Evolutionary conservation across 441 rosid genomes (phyloP).

Genomic region (Pelargonium australe): DNA sequence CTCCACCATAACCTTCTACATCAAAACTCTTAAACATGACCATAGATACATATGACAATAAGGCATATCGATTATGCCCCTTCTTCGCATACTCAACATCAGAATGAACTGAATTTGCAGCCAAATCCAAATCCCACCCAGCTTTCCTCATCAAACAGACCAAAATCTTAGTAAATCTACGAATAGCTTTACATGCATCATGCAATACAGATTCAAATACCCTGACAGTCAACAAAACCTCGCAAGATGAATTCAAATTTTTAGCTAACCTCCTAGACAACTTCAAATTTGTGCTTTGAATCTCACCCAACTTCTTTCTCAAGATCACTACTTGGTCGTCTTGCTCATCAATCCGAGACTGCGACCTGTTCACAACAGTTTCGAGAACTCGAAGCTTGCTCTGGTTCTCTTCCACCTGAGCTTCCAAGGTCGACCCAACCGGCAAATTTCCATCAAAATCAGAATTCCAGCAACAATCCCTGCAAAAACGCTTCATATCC

Average conservation of each 20-base stretch:
- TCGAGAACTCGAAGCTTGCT: slow-evolving; percentile 76
- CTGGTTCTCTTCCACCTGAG: slow-evolving; percentile 83
- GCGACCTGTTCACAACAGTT: slow-evolving; percentile 66
- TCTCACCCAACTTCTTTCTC: slow-evolving; percentile 54
- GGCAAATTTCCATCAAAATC: slow-evolving; percentile 37
- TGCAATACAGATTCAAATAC: slow-evolving; percentile 59
- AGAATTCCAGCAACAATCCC: slow-evolving; percentile 40
- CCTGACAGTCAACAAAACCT: slow-evolving; percentile 49
- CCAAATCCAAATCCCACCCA: slow-evolving; percentile 86
- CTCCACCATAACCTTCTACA: slow-evolving; percentile 37
- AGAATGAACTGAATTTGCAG: slow-evolving; percentile 53
- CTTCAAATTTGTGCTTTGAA: slow-evolving; percentile 44
- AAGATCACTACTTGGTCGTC: slow-evolving; percentile 46
- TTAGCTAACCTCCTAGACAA: slow-evolving; percentile 49
- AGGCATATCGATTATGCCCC: slow-evolving; percentile 57
- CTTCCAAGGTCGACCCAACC: slow-evolving; percentile 71
- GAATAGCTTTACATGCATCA: slow-evolving; percentile 57
- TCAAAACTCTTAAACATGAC: slow-evolving; percentile 74
- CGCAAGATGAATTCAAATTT: slow-evolving; percentile 33
- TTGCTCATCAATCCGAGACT: slow-evolving; percentile 68
- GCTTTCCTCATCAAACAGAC: slow-evolving; percentile 71
- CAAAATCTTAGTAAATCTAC: slow-evolving; percentile 63
- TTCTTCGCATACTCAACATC: slow-evolving; percentile 46
- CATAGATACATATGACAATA: slow-evolving; percentile 68
- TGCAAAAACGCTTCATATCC: slow-evolving; percentile 53